Conservation (phyloP, 495 filamentous ascomycete genomes). For the Hyaloscypha variabilis region DNA sequence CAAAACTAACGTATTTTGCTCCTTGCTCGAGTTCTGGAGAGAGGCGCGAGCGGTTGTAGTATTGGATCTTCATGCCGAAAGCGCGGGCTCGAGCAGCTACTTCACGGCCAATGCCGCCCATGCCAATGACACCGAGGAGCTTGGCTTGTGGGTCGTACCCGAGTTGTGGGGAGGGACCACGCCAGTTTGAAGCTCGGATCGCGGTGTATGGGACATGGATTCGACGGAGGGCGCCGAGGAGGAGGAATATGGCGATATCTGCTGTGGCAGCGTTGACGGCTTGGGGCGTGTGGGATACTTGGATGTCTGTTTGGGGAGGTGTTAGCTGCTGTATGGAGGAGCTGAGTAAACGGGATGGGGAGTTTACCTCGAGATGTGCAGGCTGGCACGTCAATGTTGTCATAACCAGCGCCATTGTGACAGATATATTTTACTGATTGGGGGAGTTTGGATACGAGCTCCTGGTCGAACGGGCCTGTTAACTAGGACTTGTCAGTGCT, state of each 20-base stretch:
- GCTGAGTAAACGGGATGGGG: not conserved
- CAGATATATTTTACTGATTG: constrained; percentile 72
- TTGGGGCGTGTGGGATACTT: constrained; percentile 67
- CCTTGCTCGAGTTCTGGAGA: constrained; percentile 58
- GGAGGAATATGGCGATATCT: constrained; percentile 70
- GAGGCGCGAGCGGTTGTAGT: constrained; percentile 61
- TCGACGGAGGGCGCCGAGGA: constrained; percentile 70
- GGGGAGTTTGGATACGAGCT: constrained; percentile 63
- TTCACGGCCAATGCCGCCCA: constrained; percentile 82
- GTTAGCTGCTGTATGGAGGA: not conserved
- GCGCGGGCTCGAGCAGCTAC: constrained; percentile 44
- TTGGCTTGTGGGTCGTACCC: constrained; percentile 66
- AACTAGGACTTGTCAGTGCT: constrained; percentile 37
- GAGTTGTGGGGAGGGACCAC: constrained; percentile 36
- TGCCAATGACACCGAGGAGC: constrained; percentile 77
- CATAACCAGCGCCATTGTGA: constrained; percentile 88
- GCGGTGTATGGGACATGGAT: constrained; percentile 64
- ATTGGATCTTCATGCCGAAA: constrained; percentile 69
- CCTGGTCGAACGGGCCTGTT: constrained; percentile 62
- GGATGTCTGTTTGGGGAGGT: constrained; percentile 45
- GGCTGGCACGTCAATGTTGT: constrained; percentile 74
- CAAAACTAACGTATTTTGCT: constrained; percentile 69
- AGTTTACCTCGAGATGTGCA: constrained; percentile 57
- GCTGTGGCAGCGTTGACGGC: constrained; percentile 74
- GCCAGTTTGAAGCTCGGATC: constrained; percentile 62